Evolutionary conservation across 352 stramenopile species (phyloP), one percentile per base, ranked within the genome.

Genomic region (Blastocystis sp.): DNA sequence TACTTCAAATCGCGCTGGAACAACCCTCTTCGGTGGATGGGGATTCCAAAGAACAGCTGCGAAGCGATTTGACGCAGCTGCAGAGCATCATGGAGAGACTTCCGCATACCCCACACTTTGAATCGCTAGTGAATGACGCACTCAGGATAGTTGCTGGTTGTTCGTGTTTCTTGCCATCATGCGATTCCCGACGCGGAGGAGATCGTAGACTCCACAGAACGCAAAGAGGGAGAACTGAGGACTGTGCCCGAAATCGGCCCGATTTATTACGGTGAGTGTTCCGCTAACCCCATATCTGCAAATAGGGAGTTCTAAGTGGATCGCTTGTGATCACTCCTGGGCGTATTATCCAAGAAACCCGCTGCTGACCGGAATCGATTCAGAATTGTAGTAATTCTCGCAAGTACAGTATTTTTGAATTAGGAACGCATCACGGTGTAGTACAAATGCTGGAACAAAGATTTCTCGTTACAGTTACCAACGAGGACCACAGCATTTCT

Each of bases 371-470:
- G n/a, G n/a, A n/a, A n/a, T n/a, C n/a, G n/a, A n/a, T n/a, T n/a
- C n/a, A n/a, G n/a, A 69, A 69, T 69, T 29, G 1, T 13, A 29
- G 62, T 0, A 33, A 69, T 29, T n/a, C 26, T 33, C 29, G 0
- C 35, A 2, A 37, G 62, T 69, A 37, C 62, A 24, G 62, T 29
- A 37, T 69, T 69, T 19, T 69, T 26, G 21, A 69, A 69, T 35
- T n/a, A 37, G 29, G 62, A 69, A 37, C 62, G 62, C 29, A 37
- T 69, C 62, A 69, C 29, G 62, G 24, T 19, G 12, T n/a, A 69
- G 35, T 35, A 10, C 41, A 35, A 33, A 85, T 85, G 74, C 59
- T 85, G 39, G 74, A 85, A 39, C 74, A 85, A 39, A 37, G 74
- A 67, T 85, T 85, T 50, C 31, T 33, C 13, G 70, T 85, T 19